A percentile compares a stretch with the other conserved stretches of the same genome.
Conservation (phyloP, 331 rosid genomes). For the Quercus lobata region DNA sequence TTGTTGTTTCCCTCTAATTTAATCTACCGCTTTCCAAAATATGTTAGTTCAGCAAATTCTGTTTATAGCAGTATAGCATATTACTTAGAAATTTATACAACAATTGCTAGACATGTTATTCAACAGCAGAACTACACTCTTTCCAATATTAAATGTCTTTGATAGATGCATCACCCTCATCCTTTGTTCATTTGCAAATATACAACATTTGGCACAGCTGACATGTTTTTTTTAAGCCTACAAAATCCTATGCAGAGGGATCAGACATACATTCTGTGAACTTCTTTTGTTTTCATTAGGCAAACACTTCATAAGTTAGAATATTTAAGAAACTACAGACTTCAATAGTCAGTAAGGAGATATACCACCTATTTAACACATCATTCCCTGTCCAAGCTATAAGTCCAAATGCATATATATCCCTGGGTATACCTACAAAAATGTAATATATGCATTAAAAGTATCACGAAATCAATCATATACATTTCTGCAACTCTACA, state of each 20-base stretch:
- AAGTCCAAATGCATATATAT: conserved; percentile 82
- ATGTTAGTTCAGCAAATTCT: neutral
- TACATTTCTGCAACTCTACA: neutral
- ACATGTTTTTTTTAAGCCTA: neutral
- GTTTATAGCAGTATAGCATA: neutral
- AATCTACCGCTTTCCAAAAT: neutral
- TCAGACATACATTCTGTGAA: neutral
- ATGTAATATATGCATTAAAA: neutral
- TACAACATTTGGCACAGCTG: no score
- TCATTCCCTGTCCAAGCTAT: conserved; percentile 95
- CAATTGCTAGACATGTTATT: neutral
- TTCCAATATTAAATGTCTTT: neutral
- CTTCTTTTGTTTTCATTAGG: neutral
- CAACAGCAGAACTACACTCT: neutral
- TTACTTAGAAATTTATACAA: no score
- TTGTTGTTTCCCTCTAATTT: neutral
- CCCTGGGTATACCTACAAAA: conserved; percentile 75
- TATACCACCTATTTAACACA: conserved; percentile 82
- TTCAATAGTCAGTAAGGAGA: conserved; percentile 1
- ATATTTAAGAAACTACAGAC: neutral
- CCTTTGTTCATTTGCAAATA: no score
- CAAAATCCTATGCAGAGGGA: neutral
- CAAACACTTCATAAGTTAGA: neutral
- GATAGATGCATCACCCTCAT: neutral
- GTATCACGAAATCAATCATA: neutral